phyloP scores from a whole-genome alignment of 495 filamentous ascomycete genomes.

The Xylaria venustula region DNA sequence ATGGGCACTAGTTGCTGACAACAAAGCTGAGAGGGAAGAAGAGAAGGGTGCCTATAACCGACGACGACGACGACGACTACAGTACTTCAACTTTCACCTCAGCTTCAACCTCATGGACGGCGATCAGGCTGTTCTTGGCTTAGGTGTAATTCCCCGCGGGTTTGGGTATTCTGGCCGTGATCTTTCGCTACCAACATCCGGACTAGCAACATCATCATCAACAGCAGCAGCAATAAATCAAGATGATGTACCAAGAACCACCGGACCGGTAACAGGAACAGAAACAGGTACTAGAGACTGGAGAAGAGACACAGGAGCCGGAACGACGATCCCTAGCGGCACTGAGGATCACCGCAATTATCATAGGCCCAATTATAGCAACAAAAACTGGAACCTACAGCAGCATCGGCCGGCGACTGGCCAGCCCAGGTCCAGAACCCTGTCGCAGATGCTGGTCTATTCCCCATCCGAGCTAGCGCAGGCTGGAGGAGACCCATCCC shows the following conservation, averaged over 20 bases:
- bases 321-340: not conserved
- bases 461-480: constrained; percentile 7
- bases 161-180: too few relatives aligned
- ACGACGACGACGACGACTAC: too few relatives aligned
- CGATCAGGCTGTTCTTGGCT: not conserved
- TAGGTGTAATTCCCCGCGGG: constrained; percentile 2
- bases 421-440: not conserved
- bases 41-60: too few relatives aligned
- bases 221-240: not conserved
- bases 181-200: too few relatives aligned
- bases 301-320: not conserved
- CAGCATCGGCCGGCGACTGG: not conserved
- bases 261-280: not conserved
- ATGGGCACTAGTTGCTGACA: too few relatives aligned
- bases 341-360: not conserved
- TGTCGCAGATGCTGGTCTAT: not conserved
- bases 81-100: too few relatives aligned
- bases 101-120: constrained; percentile 3
- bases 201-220: not conserved
- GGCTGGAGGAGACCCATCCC: constrained; percentile 4
- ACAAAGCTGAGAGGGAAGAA: too few relatives aligned
- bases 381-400: constrained; percentile 4
- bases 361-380: not conserved
- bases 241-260: too few relatives aligned
- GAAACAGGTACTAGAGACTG: not conserved